Evolutionary conservation across 1,284 basidiomycete genomes (phyloP), one percentile per base, ranked within the genome.

Genomic region (Neonothopanus nambi): DNA sequence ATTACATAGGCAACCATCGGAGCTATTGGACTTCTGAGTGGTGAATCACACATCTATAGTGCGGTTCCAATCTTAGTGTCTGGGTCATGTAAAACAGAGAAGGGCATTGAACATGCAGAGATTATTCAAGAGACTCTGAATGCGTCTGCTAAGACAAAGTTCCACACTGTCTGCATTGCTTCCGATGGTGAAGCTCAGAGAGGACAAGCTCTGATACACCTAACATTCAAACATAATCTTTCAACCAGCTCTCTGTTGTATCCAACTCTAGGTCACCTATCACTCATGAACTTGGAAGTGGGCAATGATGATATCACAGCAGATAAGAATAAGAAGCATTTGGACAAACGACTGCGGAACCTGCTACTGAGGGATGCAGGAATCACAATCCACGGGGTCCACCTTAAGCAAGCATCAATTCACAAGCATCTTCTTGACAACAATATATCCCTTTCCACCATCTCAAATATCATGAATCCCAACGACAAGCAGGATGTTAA

Each of bases 311-410:
- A 72, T 48, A 12, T 74, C 0, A 72, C 68, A 0, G 38, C 47
- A 1, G 65, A 73, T 52, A 70, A 70, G 46, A 71, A 74, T 42
- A 65, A 51, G 41, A 68, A 70, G 24, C 72, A 74, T 53, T 42
- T 71, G 5, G 54, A 70, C 56, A 74, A 74, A 54, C 57, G 65
- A 0, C 57, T 61, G 5, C 61, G 66, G 0, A 70, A 72, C 51
- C 58, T 64, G 1, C 48, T 68, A 9, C 44, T 74, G 3, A 64
- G 63, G 18, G 5, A 17, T 1, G 41, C 48, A 0, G 70, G 71
- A 1, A 54, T 68, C 1, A 21, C 54, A 0, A 48, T 74, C 12
- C 26, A 61, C 28, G 62, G 61, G 2, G 30, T 61, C 12, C 54
- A 52, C 0, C 62, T 73, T 21, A 71, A 65, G 1, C 60, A 64